Base-by-base conservation (phyloP, 2,329 filamentous ascomycete species). In the Aspergillus neoniger region DNA sequence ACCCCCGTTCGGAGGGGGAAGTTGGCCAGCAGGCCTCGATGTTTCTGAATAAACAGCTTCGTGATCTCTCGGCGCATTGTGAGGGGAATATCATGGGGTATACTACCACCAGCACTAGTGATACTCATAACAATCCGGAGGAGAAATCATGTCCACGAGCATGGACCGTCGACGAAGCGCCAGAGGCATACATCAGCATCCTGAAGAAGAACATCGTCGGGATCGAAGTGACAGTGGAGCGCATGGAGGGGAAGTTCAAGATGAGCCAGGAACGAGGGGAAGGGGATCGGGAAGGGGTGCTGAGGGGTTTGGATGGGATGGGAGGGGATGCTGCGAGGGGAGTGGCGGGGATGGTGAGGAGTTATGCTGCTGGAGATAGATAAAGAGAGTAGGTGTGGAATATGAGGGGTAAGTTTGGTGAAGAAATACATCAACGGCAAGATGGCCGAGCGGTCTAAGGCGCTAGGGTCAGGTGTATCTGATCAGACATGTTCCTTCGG, bases 21-120 rank as follows among this genome's bases (percentile, higher is more conserved):
- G 78, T 79, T 49, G 70, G 79, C 0, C 67, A 74, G 0, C 78
- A 81, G 21, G 84, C 85, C 0, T 68, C 70, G 0, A 61, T 63
- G 0, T 89, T 84, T 57, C 71, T 90, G 10, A 80, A 82, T 1
- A 69, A 72, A 1, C 76, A 84, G 32, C 53, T 65, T 9, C 52
- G 60, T 12, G 63, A 59, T 39, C 72, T 90, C 15, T 81, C 83
- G 0, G 68, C 73, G 1, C 76, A 84, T 8, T 39, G 74, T 77
- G 87, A 90, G 71, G 77, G 68, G 0, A 64, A 69, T 1, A 77
- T 88, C 15, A 89, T 90, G 85, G 82, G 82, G 0, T 85, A 84
- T 69, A 81, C 32, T 2, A 15, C 32, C 12, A 36, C 10, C 12
- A 14, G 1, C 2, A 76, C 8, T 79, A 76, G 9, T 55, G 62